phyloP scores from a whole-genome alignment of 176 grass and related monocot species.

The Rhynchospora tenuis region DNA sequence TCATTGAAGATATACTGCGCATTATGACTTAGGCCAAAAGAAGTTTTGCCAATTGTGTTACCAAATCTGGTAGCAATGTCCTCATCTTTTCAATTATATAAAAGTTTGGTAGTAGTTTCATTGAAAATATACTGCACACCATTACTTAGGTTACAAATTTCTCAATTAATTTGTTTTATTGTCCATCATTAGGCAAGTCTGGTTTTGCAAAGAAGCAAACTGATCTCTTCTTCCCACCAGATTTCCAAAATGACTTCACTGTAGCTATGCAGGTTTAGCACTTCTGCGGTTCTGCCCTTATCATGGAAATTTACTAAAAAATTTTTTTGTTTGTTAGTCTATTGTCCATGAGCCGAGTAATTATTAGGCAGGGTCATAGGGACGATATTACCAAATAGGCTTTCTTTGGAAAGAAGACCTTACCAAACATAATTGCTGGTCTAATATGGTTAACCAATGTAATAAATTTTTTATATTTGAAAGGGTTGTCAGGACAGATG shows the following conservation, averaged over 20 bases:
- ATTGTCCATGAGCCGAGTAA: neutral
- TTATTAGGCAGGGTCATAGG: neutral
- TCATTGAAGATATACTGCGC: too few relatives aligned
- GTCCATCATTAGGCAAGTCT: constrained; percentile 44
- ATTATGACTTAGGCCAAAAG: too few relatives aligned
- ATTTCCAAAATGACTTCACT: constrained; percentile 85
- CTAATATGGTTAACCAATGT: neutral
- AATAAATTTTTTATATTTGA: neutral
- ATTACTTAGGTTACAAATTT: too few relatives aligned
- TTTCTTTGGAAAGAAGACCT: neutral
- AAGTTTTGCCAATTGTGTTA: too few relatives aligned
- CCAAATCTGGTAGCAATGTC: too few relatives aligned
- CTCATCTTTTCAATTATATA: too few relatives aligned
- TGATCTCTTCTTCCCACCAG: too few relatives aligned
- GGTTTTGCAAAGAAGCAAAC: constrained; percentile 91
- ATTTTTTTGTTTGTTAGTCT: neutral
- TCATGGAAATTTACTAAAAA: neutral
- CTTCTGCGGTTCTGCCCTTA: constrained; percentile 1
- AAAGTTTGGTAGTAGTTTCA: too few relatives aligned
- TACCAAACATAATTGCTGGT: too few relatives aligned
- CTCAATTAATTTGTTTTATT: constrained; percentile 7
- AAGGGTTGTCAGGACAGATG: neutral
- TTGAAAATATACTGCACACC: too few relatives aligned
- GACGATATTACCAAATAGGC: neutral
- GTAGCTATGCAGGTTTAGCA: constrained; percentile 82